Conservation (phyloP, 2,329 filamentous ascomycete genomes). For the Mycocentrospora acerina region DNA sequence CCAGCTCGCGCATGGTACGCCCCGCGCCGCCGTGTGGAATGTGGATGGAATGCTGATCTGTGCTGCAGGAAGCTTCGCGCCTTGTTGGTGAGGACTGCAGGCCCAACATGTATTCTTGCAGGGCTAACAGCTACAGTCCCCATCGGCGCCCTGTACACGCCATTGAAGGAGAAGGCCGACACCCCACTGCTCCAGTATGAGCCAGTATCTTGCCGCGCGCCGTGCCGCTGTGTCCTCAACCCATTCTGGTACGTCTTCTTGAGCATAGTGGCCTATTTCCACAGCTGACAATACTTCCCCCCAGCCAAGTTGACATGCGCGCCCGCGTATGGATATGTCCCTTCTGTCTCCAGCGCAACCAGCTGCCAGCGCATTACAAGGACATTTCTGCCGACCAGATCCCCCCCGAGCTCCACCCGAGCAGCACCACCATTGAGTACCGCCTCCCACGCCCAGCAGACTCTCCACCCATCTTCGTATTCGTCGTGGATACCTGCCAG, state of each 20-base stretch:
- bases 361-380: slow-evolving; percentile 83
- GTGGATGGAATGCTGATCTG: slow-evolving; percentile 27
- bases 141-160: slow-evolving; percentile 93
- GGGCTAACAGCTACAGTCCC: slow-evolving; percentile 60
- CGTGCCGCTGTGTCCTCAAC: slow-evolving; percentile 93
- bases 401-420: slow-evolving; percentile 77
- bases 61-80: slow-evolving; percentile 78
- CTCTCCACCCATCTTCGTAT: slow-evolving; percentile 82
- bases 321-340: slow-evolving; percentile 86
- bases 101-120: slow-evolving; percentile 1
- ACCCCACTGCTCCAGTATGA: slow-evolving; percentile 91
- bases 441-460: slow-evolving; percentile 77
- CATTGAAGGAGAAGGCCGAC: slow-evolving; percentile 90
- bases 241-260: slow-evolving; percentile 76
- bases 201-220: slow-evolving; percentile 93
- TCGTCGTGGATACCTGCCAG: slow-evolving; percentile 85
- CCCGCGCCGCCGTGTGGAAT: slow-evolving; percentile 10
- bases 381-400: slow-evolving; percentile 83
- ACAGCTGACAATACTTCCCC: slow-evolving; percentile 19
- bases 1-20: slow-evolving; percentile 86
- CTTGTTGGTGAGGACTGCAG: slow-evolving; percentile 59
- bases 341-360: slow-evolving; percentile 82
- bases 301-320: slow-evolving; percentile 78
- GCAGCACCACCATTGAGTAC: slow-evolving; percentile 89
- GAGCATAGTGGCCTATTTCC: neutral